phyloP scores from a whole-genome alignment of 495 filamentous ascomycete genomes.

The Neurospora discreta region DNA sequence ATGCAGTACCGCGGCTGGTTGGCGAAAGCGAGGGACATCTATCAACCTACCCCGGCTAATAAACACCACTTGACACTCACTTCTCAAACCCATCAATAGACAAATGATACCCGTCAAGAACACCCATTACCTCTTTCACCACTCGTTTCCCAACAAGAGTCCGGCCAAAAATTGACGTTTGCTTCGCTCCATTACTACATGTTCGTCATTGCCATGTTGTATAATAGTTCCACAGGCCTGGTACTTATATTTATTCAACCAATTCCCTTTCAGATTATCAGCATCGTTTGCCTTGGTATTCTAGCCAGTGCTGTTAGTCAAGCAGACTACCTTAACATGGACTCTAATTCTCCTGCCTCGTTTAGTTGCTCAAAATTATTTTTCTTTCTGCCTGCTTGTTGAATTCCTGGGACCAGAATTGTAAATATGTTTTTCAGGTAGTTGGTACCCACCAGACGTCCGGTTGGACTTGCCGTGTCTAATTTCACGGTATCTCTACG shows the following conservation, averaged over 20 bases:
- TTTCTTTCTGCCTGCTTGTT: too few relatives aligned
- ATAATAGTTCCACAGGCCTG: neutral
- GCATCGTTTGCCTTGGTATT: neutral
- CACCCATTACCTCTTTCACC: neutral
- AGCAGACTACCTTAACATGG: neutral
- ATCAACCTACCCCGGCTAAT: neutral
- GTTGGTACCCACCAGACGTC: neutral
- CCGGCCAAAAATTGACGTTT: neutral
- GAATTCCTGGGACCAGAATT: too few relatives aligned
- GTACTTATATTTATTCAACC: neutral
- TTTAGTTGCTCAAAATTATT: neutral
- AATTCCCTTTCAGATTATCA: neutral
- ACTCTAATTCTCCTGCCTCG: neutral
- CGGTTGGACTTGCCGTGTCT: neutral
- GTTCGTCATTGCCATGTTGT: neutral
- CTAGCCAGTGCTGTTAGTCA: neutral
- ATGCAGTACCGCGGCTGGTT: neutral
- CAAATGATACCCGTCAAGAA: neutral
- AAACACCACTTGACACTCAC: neutral
- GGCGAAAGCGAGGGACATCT: neutral
- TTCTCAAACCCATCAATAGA: neutral
- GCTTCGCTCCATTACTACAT: neutral
- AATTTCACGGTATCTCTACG: neutral
- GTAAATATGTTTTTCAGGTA: neutral
- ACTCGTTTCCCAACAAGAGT: neutral